Evolutionary conservation across 192 early-diverging fungal genomes (phyloP).

Genomic region (Nowakowskiella sp.): DNA sequence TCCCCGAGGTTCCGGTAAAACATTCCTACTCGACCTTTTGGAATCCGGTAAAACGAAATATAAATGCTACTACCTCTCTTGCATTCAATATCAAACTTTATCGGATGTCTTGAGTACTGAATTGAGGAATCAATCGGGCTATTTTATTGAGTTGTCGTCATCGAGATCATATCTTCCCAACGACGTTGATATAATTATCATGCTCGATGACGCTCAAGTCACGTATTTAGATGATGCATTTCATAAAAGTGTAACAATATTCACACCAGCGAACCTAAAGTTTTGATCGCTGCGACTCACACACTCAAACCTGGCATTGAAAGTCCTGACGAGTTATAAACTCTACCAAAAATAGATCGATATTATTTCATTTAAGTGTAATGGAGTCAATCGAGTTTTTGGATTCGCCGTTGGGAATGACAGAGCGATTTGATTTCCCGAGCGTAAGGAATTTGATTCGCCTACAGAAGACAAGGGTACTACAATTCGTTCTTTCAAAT

Average conservation of each 20-base stretch:
- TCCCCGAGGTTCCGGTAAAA: constrained; percentile 7
- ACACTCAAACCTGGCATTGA: constrained; percentile 4
- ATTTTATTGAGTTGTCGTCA: background rate
- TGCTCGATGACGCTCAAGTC: constrained; percentile 24
- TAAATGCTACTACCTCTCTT: constrained; percentile 3
- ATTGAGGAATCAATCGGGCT: constrained; percentile 6
- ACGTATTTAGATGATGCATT: constrained; percentile 4
- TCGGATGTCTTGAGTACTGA: constrained; percentile 7
- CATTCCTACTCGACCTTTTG: constrained; percentile 11
- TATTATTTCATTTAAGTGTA: constrained; percentile 14
- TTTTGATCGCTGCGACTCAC: constrained; percentile 17
- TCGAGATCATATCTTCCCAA: constrained; percentile 1
- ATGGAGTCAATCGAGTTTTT: constrained; percentile 6
- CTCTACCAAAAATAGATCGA: constrained; percentile 10
- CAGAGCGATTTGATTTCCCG: constrained; percentile 5
- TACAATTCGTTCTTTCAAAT: constrained; percentile 11
- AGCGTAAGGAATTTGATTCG: background rate
- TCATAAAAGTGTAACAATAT: constrained; percentile 14
- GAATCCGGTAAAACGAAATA: constrained; percentile 3
- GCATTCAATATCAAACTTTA: background rate
- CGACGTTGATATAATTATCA: too few species aligned
- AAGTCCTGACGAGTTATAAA: constrained; percentile 5
- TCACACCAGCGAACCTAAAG: constrained; percentile 16
- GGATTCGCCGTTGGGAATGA: constrained; percentile 4
- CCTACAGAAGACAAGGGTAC: background rate